Base-by-base conservation (phyloP, 2,329 filamentous ascomycete species). In the Bertia moriformis region DNA sequence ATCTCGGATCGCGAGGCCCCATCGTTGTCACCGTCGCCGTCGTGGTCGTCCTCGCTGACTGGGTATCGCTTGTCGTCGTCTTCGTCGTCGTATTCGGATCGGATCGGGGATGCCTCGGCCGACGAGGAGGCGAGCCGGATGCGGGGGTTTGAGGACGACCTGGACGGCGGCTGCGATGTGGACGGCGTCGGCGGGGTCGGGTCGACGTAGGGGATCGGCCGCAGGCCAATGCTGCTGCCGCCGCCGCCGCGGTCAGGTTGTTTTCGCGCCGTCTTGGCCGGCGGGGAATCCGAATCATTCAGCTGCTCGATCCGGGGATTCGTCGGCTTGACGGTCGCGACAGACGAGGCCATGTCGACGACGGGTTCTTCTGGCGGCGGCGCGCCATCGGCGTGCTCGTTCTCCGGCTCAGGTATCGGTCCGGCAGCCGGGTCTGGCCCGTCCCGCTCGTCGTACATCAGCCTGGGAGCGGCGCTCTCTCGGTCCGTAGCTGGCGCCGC, bases 1-100 rank as follows among this genome's bases (percentile, higher is more conserved):
- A 98, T 95, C 61, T 98, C 91, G 4, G 81, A 79, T n/a, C 7
- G n/a, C 22, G 7, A n/a, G n/a, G 22, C 7, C 22, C 42, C 76
- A n/a, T n/a, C n/a, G n/a, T n/a, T n/a, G n/a, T n/a, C 74, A 1
- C 83, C 85, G 39, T 75, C 76, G 38, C 73, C 72, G 37, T 87
- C 78, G 17, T 73, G 71, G 40, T 75, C 70, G 50, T 77, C 75
- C 50, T 78, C 76, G 48, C 68, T 78, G 22, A n/a, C 22, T 24
- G 65, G 47, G 40, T 67, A 68, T 42, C 60, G 60, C 47, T 66
- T 71, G 38, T 77, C 73, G 39, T 80, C n/a, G n/a, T n/a, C n/a
- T n/a, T n/a, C n/a, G 74, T 71, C 69, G 4, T 59, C 68, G 19
- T 61, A 62, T 48, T 73, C 67, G 19, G 71, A 72, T 42, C 66